Evolutionary conservation across 2,329 filamentous ascomycete genomes (phyloP).

Genomic region (Diaporthe sp.): DNA sequence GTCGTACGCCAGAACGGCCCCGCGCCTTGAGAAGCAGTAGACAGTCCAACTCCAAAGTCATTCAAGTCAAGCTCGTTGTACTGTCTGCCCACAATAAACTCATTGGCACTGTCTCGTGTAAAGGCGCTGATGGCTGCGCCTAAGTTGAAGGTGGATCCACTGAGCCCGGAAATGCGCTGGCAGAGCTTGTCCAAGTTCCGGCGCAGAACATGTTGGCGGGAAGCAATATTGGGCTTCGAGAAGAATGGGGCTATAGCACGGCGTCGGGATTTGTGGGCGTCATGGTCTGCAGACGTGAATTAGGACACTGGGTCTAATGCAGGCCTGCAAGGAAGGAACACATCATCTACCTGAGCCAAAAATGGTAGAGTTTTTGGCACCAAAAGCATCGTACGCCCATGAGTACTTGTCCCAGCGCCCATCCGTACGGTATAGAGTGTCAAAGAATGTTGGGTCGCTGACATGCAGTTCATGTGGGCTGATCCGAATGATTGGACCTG

Average conservation of each 20-base stretch:
- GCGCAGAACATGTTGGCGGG: slow-evolving; percentile 15
- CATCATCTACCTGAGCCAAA: slow-evolving; percentile 22
- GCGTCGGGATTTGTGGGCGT: slow-evolving; percentile 33
- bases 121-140: slow-evolving; percentile 42
- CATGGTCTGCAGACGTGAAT: slow-evolving; percentile 23
- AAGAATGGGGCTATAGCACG: slow-evolving; percentile 18
- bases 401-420: slow-evolving; percentile 37
- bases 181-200: slow-evolving; percentile 37
- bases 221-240: slow-evolving; percentile 24
- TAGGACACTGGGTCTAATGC: not conserved
- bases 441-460: slow-evolving; percentile 39
- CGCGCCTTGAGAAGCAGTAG: slow-evolving; percentile 30
- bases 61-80: slow-evolving; percentile 38
- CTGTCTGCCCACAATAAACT: slow-evolving; percentile 40
- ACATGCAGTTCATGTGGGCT: slow-evolving; percentile 42
- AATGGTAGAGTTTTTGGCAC: slow-evolving; percentile 8
- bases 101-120: slow-evolving; percentile 39
- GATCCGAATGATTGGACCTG: slow-evolving; percentile 42
- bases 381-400: slow-evolving; percentile 33
- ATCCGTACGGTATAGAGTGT: slow-evolving; percentile 39
- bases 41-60: slow-evolving; percentile 38
- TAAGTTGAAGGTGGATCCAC: slow-evolving; percentile 33
- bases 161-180: slow-evolving; percentile 20
- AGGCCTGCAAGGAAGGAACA: not conserved
- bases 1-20: slow-evolving; percentile 42